Evolutionary conservation across 805 yeast genomes (phyloP), one percentile per base, ranked within the genome.

Genomic region (Phaffomyces antillensis): DNA sequence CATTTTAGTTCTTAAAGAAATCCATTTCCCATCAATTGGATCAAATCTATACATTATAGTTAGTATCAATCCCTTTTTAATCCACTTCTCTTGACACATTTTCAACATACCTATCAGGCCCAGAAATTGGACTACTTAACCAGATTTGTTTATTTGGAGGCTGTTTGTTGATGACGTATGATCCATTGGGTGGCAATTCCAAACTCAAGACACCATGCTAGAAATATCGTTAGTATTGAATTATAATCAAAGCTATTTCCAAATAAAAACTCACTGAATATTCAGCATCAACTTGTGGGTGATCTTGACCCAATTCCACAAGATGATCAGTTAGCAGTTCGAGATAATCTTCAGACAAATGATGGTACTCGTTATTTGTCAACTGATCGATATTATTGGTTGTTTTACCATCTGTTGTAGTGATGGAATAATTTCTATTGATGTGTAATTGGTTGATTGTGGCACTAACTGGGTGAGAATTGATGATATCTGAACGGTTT

Each of bases 121-220:
- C 99, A 8, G 95, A 84, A 4, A 88, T 59, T 0, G 99, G 99
- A 37, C 96, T 85, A 47, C 95, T 79, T 43, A 91, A 72, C 99
- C 99, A 93, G 28, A 93, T 83, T 63, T 93, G 99, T 65, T 86
- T 84, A 66, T 89, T 93, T 4, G 99, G 97, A 1, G 99, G 99
- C 65, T 93, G 98, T 60, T 89, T 91, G 68, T 93, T 93, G 59
- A 93, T 82, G 26, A 93, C 96, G 60, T 93, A 93, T 0, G 90
- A 76, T 2, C 97, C 98, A 16, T 71, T 68, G 1, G 80, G 76
- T 4, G 91, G 86, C 16, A 86, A 55, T 7, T 72, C 77, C 46
- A 93, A 62, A 1, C 91, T 81, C 65, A 93, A 64, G 9, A 93
- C 97, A 8, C 99, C 99, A 52, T 84, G 91, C 56, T 65, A 20